Percentiles rank a stretch among this genome's conserved stretches.
phyloP scores from a whole-genome alignment of 352 stramenopile genomes.

The Peronospora farinosa region DNA sequence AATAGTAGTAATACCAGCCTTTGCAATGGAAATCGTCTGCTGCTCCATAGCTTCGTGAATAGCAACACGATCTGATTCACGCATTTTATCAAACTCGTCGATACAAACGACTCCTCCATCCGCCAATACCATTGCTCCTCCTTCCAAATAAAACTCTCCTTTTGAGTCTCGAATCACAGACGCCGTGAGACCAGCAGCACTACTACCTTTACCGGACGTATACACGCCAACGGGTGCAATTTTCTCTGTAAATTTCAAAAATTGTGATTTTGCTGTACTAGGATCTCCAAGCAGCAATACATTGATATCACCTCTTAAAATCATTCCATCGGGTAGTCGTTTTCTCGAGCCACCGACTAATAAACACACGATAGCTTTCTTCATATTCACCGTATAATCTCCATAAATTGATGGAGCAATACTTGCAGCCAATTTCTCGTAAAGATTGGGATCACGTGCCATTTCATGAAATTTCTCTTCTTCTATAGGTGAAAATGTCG shows the following conservation, averaged over 20 bases:
- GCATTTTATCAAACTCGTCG: constrained; percentile 96
- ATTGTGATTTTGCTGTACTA: constrained; percentile 96
- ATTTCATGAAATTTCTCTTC: constrained; percentile 96
- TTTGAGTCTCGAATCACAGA: constrained; percentile 92
- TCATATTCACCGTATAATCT: constrained; percentile 96
- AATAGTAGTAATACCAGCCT: constrained; percentile 98
- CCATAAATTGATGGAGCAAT: constrained; percentile 94
- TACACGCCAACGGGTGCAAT: constrained; percentile 97
- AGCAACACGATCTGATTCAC: constrained; percentile 91
- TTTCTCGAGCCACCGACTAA: constrained; percentile 93
- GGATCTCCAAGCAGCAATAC: constrained; percentile 96
- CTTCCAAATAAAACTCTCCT: constrained; percentile 98
- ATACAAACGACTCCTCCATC: constrained; percentile 98
- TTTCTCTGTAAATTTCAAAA: constrained; percentile 96
- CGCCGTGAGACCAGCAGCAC: constrained; percentile 94
- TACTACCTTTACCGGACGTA: constrained; percentile 97
- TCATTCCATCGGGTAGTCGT: constrained; percentile 93
- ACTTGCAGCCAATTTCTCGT: constrained; percentile 86
- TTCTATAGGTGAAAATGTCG: constrained; percentile 93
- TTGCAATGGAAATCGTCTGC: constrained; percentile 99
- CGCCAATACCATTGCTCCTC: constrained; percentile 95
- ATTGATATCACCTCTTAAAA: constrained; percentile 97
- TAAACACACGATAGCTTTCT: constrained; percentile 93
- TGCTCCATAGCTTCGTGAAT: constrained; percentile 99
- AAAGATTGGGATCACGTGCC: constrained; percentile 86